Percentiles rank a stretch among this genome's conserved stretches.
These are phyloP conservation scores for Coemansia reversa DNA, from an alignment of 192 early-diverging fungal genomes.

Conservation along the genomic window DNA sequence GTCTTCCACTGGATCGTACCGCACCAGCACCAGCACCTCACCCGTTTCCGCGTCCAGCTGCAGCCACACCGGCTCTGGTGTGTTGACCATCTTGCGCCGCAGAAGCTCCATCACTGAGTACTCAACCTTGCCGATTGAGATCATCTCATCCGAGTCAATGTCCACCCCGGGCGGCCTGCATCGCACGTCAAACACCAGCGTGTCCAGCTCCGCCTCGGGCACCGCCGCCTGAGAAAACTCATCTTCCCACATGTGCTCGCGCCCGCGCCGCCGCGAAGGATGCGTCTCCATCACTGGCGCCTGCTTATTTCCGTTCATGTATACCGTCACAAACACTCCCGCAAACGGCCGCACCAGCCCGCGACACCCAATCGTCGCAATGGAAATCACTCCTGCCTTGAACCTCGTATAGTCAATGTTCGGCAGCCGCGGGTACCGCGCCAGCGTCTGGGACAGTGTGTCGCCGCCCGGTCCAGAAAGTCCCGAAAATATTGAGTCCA, in stretches of 20 bases:
- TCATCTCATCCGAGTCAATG: slow-evolving; percentile 42
- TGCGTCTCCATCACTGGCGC: slow-evolving; percentile 47
- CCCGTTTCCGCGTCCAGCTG: slow-evolving; percentile 53
- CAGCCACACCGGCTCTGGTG: slow-evolving; percentile 52
- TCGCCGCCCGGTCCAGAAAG: slow-evolving; percentile 30
- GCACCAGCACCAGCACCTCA: slow-evolving; percentile 54
- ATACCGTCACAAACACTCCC: slow-evolving; percentile 53
- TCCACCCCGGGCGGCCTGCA: slow-evolving; percentile 43
- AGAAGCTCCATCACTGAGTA: slow-evolving; percentile 50
- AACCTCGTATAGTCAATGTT: slow-evolving; percentile 54
- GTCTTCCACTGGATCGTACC: slow-evolving; percentile 51
- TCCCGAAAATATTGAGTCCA: slow-evolving; percentile 51
- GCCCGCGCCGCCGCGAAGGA: slow-evolving; percentile 47
- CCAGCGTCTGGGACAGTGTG: slow-evolving; percentile 39
- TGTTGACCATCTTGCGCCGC: slow-evolving; percentile 44
- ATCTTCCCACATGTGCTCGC: slow-evolving; percentile 54
- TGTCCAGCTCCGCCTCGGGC: slow-evolving; percentile 36
- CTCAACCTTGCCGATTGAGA: slow-evolving; percentile 52
- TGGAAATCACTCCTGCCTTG: slow-evolving; percentile 45
- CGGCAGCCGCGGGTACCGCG: slow-evolving; percentile 50
- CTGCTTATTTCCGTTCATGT: slow-evolving; percentile 47
- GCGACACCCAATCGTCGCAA: slow-evolving; percentile 46
- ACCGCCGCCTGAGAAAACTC: slow-evolving; percentile 50
- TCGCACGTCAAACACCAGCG: slow-evolving; percentile 39
- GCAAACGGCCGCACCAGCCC: slow-evolving; percentile 51